Percentiles rank a stretch among this genome's conserved stretches.
These are phyloP conservation scores for Odontarrhena argentea DNA, from an alignment of 345 rosid genomes.

Conservation along the genomic window DNA sequence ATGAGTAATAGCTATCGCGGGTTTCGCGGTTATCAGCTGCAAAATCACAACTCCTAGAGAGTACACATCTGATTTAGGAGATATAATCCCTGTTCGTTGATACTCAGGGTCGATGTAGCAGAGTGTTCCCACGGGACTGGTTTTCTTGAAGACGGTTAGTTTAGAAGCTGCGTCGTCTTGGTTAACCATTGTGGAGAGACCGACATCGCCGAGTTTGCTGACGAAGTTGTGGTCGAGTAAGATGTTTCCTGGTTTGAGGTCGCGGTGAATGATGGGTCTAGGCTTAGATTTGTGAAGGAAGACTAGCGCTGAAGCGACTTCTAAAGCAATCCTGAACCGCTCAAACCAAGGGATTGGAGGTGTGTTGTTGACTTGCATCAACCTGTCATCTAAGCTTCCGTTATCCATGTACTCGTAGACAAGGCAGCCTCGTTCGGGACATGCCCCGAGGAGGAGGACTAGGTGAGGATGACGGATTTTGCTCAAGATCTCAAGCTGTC, in stretches of 20 bases:
- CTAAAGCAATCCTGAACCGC: constrained; percentile 84
- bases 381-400: constrained; percentile 44
- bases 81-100: constrained; percentile 73
- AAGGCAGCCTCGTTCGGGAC: constrained; percentile 77
- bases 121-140: constrained; percentile 81
- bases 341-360: constrained; percentile 84
- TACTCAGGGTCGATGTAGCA: constrained; percentile 95
- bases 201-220: constrained; percentile 93
- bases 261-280: constrained; percentile 78
- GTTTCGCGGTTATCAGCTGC: constrained; percentile 79
- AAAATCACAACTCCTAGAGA: constrained; percentile 80
- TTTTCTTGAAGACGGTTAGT: constrained; percentile 50
- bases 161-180: constrained; percentile 49
- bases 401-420: constrained; percentile 65
- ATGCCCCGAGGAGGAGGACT: constrained; percentile 91
- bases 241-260: constrained; percentile 89
- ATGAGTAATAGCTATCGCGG: constrained; percentile 69
- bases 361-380: constrained; percentile 48
- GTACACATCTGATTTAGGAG: constrained; percentile 78
- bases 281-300: constrained; percentile 87
- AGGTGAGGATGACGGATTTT: constrained; percentile 84
- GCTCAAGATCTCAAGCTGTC: constrained; percentile 82
- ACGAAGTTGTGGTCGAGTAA: constrained; percentile 75
- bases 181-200: constrained; percentile 66
- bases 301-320: constrained; percentile 78